Base-by-base conservation (phyloP, 345 rosid genomes). In the Eutrema japonicum region DNA sequence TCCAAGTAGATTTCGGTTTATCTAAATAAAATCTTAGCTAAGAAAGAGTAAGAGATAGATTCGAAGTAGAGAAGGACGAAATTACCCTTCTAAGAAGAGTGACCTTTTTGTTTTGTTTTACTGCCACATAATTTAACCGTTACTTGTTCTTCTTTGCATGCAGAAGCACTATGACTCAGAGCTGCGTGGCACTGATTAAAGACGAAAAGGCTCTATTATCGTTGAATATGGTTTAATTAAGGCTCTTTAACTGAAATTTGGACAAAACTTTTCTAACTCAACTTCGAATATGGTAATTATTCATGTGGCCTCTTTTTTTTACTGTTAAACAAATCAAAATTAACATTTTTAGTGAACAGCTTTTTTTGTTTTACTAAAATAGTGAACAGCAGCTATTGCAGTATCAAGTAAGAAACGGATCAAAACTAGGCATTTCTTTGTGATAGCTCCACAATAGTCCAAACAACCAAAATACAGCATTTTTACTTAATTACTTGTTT, bases 61-160 rank as follows among this genome's bases (percentile, higher is more conserved):
- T 64, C 11, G 7, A 53, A 33, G 55, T 3, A 12, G 6, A 10
- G 5, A 66, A 73, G 6, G 26, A 57, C 46, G 18, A 30, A 35
- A 26, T 26, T 36, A 11, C 12, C 43, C 54, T 52, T 22, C 2
- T 6, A 22, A 22, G 26, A 22, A 72, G 37, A 42, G 47, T 45
- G 53, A 64, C 40, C 14, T 27, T 52, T 11, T 51, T 22, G 22
- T 22, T 22, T 22, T 22, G 26, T 29, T 22, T 22, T 10, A 65
- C 51, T 65, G 71, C 27, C 42, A 42, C 36, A 11, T 4, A 55
- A 10, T 55, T 49, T 55, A 45, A 65, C 71, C 43, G 71, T 22
- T 22, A 22, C 26, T 50, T 40, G 27, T 51, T 51, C 14, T 26
- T 8, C 52, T 56, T 22, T 38, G 22, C 69, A 60, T 60, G 64